A percentile compares a stretch with the other conserved stretches of the same genome.
Conservation (phyloP, 2,329 filamentous ascomycete genomes). For the Microsporum canis region DNA sequence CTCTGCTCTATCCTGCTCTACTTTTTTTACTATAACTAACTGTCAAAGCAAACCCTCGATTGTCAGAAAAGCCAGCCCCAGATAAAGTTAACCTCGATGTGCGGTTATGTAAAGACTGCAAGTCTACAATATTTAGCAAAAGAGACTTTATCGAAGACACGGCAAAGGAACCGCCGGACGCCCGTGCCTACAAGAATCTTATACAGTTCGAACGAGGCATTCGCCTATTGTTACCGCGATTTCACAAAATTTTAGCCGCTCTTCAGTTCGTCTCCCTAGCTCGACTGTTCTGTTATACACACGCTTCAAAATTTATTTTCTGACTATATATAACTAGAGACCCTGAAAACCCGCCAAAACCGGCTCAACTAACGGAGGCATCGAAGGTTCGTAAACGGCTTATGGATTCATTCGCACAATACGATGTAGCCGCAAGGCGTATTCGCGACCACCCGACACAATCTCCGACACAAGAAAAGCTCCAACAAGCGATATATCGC, state of each 20-base stretch:
- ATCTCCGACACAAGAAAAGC: conserved; percentile 57
- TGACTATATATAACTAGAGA: conserved; percentile 33
- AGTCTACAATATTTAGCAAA: conserved; percentile 56
- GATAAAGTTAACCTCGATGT: conserved; percentile 62
- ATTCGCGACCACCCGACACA: conserved; percentile 67
- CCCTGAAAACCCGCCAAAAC: conserved; percentile 52
- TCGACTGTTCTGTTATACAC: background rate
- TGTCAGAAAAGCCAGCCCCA: conserved; percentile 33
- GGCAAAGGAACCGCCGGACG: conserved; percentile 56
- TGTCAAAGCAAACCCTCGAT: conserved; percentile 18
- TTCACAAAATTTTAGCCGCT: conserved; percentile 63
- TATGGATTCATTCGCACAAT: conserved; percentile 80
- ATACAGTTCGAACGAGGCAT: conserved; percentile 83
- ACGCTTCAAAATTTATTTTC: background rate
- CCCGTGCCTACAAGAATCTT: conserved; percentile 71
- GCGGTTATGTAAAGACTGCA: conserved; percentile 87
- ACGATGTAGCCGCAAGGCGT: conserved; percentile 68
- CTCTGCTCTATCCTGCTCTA: conserved; percentile 10
- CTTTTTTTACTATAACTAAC: background rate
- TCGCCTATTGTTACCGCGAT: conserved; percentile 65
- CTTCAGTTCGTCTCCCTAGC: conserved; percentile 46
- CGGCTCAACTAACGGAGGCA: conserved; percentile 68
- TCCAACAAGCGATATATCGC: conserved; percentile 73
- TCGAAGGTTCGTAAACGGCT: conserved; percentile 80
- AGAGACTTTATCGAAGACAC: conserved; percentile 67